These are phyloP conservation scores for Sarocladiaceae sp. DNA, from an alignment of 2,329 filamentous ascomycete species.

Conservation along the genomic window DNA sequence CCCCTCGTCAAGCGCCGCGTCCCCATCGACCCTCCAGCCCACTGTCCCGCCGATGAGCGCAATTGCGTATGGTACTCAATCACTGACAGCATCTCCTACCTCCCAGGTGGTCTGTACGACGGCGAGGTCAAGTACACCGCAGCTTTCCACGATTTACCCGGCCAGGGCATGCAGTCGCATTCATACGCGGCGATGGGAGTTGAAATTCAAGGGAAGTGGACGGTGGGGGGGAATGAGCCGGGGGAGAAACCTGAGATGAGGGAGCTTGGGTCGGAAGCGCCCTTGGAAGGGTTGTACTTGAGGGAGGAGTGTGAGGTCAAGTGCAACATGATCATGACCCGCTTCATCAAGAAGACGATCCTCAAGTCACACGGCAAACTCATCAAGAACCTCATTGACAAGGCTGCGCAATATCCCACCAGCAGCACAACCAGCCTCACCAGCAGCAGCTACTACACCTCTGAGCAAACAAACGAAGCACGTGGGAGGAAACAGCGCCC, in stretches of 20 bases:
- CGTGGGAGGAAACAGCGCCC: conserved; percentile 2
- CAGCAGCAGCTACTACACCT: too few relatives aligned
- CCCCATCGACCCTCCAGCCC: conserved; percentile 61
- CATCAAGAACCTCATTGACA: conserved; percentile 54
- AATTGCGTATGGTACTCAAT: conserved; percentile 73
- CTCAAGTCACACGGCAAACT: conserved; percentile 70
- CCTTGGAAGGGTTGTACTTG: conserved; percentile 68
- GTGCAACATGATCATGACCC: conserved; percentile 71
- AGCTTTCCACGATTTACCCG: conserved; percentile 70
- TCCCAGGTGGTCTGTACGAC: conserved; percentile 61
- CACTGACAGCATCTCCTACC: conserved; percentile 71
- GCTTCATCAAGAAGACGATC: conserved; percentile 78
- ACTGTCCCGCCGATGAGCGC: conserved; percentile 67
- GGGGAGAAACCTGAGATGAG: conserved; percentile 63
- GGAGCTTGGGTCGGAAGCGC: conserved; percentile 57
- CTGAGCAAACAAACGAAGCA: not conserved
- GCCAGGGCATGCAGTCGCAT: conserved; percentile 71
- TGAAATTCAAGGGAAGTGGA: conserved; percentile 76
- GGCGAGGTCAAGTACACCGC: conserved; percentile 74
- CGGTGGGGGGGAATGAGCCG: conserved; percentile 64
- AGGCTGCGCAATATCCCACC: conserved; percentile 20
- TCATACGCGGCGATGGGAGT: conserved; percentile 79
- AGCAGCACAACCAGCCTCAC: too few relatives aligned
- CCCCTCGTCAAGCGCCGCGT: conserved; percentile 73
- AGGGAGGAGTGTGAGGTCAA: conserved; percentile 80